These are phyloP conservation scores for Pythium scleroteichum DNA, from an alignment of 352 stramenopile species.

Conservation along the genomic window DNA sequence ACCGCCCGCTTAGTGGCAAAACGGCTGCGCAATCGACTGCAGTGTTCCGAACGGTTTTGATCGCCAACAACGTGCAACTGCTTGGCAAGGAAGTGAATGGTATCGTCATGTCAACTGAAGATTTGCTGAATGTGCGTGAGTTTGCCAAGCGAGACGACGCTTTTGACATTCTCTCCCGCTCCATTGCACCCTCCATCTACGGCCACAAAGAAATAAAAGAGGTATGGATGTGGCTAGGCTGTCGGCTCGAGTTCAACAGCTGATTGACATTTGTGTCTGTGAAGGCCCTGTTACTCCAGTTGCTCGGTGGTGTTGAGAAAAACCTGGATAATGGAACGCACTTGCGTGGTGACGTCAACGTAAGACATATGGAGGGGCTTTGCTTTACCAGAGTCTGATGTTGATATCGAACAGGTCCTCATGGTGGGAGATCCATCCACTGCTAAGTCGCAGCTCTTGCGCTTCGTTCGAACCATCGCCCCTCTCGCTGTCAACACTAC, in stretches of 20 bases:
- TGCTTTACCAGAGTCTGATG: background rate
- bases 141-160: constrained; percentile 90
- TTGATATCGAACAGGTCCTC: constrained; percentile 53
- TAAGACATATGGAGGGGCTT: constrained; percentile 27
- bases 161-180: constrained; percentile 93
- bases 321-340: constrained; percentile 99
- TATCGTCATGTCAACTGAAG: constrained; percentile 90
- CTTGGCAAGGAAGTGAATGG: constrained; percentile 94
- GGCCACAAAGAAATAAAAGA: constrained; percentile 98
- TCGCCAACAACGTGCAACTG: constrained; percentile 96
- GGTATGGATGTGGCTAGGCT: constrained; percentile 40
- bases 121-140: constrained; percentile 93
- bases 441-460: constrained; percentile 98
- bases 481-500: constrained; percentile 92
- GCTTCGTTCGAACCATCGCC: constrained; percentile 95
- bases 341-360: constrained; percentile 99
- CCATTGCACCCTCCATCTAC: constrained; percentile 97
- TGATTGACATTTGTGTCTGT: background rate
- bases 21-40: constrained; percentile 78
- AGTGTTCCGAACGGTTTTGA: constrained; percentile 95
- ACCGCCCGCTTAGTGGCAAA: constrained; percentile 88
- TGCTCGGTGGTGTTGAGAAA: constrained; percentile 93
- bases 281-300: constrained; percentile 72
- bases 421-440: constrained; percentile 99
- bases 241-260: too few relatives aligned